These are phyloP conservation scores for Ceratocystis ficicola DNA, from an alignment of 2,329 filamentous ascomycete species.

Conservation along the genomic window DNA sequence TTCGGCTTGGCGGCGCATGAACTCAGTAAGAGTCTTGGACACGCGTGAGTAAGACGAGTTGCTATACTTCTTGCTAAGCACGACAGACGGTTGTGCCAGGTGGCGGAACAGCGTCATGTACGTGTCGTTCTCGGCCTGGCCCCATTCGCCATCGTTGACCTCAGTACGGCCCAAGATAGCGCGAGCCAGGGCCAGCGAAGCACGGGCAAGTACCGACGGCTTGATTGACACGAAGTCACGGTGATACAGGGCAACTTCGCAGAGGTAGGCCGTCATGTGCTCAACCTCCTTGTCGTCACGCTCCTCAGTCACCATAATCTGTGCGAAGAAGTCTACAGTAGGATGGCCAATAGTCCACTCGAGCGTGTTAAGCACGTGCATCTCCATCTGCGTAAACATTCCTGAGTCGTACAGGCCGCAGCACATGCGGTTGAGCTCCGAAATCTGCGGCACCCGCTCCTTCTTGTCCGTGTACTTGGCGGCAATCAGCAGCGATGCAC, in stretches of 20 bases:
- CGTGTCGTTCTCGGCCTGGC: conserved; percentile 56
- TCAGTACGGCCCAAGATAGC: conserved; percentile 76
- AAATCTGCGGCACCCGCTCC: conserved; percentile 92
- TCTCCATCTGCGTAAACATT: conserved; percentile 99
- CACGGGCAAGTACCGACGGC: conserved; percentile 80
- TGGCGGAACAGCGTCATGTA: conserved; percentile 48
- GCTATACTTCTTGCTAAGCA: conserved; percentile 48
- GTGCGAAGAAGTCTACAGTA: conserved; percentile 86
- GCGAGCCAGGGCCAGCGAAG: conserved; percentile 72
- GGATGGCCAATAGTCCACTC: conserved; percentile 95
- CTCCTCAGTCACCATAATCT: conserved; percentile 74
- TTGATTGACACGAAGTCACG: conserved; percentile 90
- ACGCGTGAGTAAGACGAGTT: conserved; percentile 42
- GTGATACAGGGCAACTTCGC: conserved; percentile 91
- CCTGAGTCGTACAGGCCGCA: conserved; percentile 95
- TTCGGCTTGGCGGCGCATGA: conserved; percentile 47
- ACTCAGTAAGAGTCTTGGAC: conserved; percentile 44
- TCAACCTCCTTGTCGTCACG: conserved; percentile 72
- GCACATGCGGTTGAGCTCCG: conserved; percentile 98
- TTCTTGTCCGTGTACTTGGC: conserved; percentile 99
- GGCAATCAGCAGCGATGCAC: conserved; percentile 87
- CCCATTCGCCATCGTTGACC: conserved; percentile 64
- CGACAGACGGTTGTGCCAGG: conserved; percentile 46
- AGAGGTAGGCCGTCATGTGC: conserved; percentile 87
- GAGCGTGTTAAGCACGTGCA: conserved; percentile 95